Evolutionary conservation across 257 asterid genomes (phyloP).

Genomic region (Scutellaria minor): DNA sequence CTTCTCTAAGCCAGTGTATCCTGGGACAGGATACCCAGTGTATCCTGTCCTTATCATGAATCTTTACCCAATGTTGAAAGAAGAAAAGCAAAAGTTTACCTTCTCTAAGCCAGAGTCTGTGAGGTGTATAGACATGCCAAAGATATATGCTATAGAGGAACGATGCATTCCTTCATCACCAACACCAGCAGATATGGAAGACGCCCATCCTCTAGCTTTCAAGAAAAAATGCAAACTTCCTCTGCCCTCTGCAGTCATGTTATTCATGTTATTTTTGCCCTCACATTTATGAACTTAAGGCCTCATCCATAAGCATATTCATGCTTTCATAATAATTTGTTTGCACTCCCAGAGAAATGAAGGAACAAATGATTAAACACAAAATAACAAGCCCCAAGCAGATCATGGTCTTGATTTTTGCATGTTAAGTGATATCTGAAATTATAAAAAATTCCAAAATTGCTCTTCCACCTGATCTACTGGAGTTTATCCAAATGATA

Average conservation of each 20-base stretch:
- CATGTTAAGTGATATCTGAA: constrained; percentile 11
- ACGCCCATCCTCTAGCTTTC: constrained; percentile 84
- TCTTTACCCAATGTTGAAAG: constrained; percentile 7
- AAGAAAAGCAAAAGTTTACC: constrained; percentile 46
- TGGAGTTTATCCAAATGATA: constrained; percentile 15
- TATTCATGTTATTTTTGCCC: constrained; percentile 26
- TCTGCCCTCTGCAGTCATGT: constrained; percentile 83
- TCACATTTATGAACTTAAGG: constrained; percentile 34
- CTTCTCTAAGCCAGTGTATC: constrained; percentile 91
- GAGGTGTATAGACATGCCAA: constrained; percentile 90
- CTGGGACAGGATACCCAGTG: no score
- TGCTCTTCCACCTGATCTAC: constrained; percentile 16
- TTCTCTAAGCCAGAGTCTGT: constrained; percentile 89
- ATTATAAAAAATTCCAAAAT: background rate
- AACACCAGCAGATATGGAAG: constrained; percentile 95
- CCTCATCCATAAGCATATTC: constrained; percentile 18
- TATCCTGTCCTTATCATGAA: background rate
- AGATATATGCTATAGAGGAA: constrained; percentile 80
- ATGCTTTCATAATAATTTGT: constrained; percentile 13
- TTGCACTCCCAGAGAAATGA: constrained; percentile 24
- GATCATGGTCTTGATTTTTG: constrained; percentile 11
- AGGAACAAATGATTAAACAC: constrained; percentile 13
- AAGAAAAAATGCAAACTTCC: constrained; percentile 88
- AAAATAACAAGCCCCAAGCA: constrained; percentile 19
- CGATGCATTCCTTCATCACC: constrained; percentile 91